Evolutionary conservation across 768 basidiomycete genomes (phyloP), one percentile per base, ranked within the genome.

Genomic region (Guyanaporus albipodus): DNA sequence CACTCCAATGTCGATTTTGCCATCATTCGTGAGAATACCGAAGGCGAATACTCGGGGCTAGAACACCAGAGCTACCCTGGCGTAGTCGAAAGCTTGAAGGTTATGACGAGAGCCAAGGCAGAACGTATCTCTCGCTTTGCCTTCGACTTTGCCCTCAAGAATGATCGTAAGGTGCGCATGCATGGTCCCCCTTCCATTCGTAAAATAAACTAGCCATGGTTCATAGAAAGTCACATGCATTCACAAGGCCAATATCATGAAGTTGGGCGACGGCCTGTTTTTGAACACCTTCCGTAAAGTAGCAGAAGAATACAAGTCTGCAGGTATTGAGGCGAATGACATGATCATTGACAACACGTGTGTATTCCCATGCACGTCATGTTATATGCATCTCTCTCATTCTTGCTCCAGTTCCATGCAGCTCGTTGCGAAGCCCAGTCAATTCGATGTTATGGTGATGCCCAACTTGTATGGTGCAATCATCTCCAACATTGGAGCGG

Each of bases 231-330:
- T 99, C 57, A 99, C 96, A 33, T 97, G 94, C 63, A 93, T 99
- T 36, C 96, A 99, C 83, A 99, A 99, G 73, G 96, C 96, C 61
- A 98, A 98, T 77, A 99, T 99, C 77, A 99, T 99, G 96, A 99
- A 99, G 71, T 85, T 97, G 59, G 95, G 95, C 67, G 96, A 98
- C 62, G 96, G 96, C 69, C 82, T 99, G 34, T 98, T 98, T 85
- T 80, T 98, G 59, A 94, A 92, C 71, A 98, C 94, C 19, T 99
- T 97, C 84, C 89, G 92, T 58, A 80, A 83, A 50, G 81, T 99
- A 49, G 96, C 93, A 27, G 91, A 98, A 69, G 95, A 97, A 66
- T 99, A 98, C 79, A 88, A 83, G 70, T 85, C 83, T 43, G 76
- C 85, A 35, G 96, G 96, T 35, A 94, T 99, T 62, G 80, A 82